These are phyloP conservation scores for Fraxinus excelsior DNA, from an alignment of 257 asterid species.

Conservation along the genomic window DNA sequence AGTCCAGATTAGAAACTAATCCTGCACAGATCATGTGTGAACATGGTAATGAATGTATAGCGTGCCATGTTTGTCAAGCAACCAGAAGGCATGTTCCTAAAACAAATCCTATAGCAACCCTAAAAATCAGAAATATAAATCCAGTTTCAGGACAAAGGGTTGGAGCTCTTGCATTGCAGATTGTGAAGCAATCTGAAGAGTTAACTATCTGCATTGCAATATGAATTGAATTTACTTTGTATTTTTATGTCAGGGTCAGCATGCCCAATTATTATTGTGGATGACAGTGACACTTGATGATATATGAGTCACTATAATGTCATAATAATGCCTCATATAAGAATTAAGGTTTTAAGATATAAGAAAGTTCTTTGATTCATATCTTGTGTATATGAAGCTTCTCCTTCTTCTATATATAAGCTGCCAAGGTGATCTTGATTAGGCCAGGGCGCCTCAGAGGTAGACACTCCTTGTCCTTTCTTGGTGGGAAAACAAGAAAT, in stretches of 20 bases:
- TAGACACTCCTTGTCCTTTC: not conserved
- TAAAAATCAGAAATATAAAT: constrained; percentile 10
- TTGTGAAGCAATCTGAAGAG: constrained; percentile 4
- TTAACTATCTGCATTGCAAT: not conserved
- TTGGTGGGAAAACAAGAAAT: not conserved
- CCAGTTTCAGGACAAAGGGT: not conserved
- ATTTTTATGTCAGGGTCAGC: not conserved
- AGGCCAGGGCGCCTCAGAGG: not conserved
- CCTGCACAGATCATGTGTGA: not conserved
- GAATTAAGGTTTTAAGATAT: not conserved
- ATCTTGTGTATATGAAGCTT: not conserved
- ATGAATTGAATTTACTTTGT: not conserved
- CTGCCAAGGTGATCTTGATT: not conserved
- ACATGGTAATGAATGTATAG: not conserved
- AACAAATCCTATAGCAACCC: constrained; percentile 16
- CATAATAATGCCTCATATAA: constrained; percentile 1
- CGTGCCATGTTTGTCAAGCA: constrained; percentile 7
- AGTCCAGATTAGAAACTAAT: not conserved
- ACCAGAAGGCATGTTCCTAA: not conserved
- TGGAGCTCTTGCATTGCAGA: constrained; percentile 3
- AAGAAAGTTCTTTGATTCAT: not conserved
- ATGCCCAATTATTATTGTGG: not conserved
- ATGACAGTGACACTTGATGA: constrained; percentile 11
- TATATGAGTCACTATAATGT: not conserved
- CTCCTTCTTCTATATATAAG: not conserved